These are phyloP conservation scores for Neofusicoccum laricinum DNA, from an alignment of 2,329 filamentous ascomycete species.

Conservation along the genomic window DNA sequence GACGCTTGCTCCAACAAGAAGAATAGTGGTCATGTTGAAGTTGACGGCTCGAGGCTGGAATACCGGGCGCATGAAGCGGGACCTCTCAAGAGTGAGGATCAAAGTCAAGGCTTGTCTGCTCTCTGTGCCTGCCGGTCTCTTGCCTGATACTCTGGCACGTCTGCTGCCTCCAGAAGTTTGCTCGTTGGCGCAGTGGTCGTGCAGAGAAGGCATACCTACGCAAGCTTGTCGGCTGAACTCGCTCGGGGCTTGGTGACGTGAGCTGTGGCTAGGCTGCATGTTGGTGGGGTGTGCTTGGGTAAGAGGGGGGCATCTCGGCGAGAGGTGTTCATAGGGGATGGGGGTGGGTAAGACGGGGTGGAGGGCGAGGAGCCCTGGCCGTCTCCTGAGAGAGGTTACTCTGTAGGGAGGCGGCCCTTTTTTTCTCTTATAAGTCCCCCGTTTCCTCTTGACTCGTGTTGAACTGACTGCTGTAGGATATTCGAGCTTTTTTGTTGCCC, in stretches of 20 bases:
- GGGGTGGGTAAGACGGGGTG: constrained; percentile 16
- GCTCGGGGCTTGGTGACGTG: neutral
- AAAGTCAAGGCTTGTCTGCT: constrained; percentile 40
- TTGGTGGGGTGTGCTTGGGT: neutral
- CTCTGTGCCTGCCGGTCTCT: neutral
- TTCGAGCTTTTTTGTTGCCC: neutral
- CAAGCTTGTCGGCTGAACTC: neutral
- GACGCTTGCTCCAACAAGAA: constrained; percentile 18
- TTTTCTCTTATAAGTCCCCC: constrained; percentile 17
- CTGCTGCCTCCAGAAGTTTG: neutral
- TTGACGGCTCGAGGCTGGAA: constrained; percentile 16
- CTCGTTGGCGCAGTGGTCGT: neutral
- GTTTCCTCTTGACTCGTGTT: neutral
- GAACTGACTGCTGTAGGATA: neutral
- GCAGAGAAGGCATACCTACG: neutral
- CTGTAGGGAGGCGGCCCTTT: neutral
- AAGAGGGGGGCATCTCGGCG: neutral
- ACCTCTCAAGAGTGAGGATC: constrained; percentile 41
- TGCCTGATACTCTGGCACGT: neutral
- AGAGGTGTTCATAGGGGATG: neutral
- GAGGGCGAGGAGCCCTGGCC: constrained; percentile 16
- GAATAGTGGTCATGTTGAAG: constrained; percentile 12
- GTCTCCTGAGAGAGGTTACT: constrained; percentile 6
- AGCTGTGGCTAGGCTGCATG: neutral
- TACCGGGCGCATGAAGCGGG: constrained; percentile 24